phyloP scores from a whole-genome alignment of 306 rosid genomes.

The Luffa acutangula region DNA sequence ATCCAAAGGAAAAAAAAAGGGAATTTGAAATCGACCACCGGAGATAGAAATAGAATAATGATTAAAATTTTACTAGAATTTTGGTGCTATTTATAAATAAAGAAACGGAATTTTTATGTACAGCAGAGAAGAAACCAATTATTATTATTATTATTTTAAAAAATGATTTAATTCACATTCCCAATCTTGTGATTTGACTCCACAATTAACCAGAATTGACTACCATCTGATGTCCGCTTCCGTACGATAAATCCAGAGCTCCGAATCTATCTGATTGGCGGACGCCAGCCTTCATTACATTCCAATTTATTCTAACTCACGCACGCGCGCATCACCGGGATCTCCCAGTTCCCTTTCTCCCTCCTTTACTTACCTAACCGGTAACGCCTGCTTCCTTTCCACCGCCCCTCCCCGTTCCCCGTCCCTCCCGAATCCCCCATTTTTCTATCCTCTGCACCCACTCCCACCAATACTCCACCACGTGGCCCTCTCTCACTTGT shows the following conservation, averaged over 20 bases:
- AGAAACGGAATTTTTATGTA: too few relatives aligned
- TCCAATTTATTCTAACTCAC: neutral
- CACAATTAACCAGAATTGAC: constrained; percentile 11
- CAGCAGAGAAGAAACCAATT: neutral
- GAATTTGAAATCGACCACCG: too few relatives aligned
- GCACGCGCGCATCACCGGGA: constrained; percentile 4
- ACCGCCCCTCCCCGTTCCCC: neutral
- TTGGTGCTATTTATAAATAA: too few relatives aligned
- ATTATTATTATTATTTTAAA: too few relatives aligned
- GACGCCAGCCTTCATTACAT: constrained; percentile 6
- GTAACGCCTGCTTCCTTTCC: neutral
- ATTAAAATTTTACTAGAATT: too few relatives aligned
- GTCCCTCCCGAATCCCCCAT: neutral
- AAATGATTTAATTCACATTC: neutral
- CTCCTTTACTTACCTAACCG: constrained; percentile 9
- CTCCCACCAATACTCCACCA: neutral
- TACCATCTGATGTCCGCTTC: constrained; percentile 8
- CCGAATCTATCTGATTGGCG: constrained; percentile 13
- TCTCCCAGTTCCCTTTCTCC: constrained; percentile 4
- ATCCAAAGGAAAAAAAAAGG: too few relatives aligned
- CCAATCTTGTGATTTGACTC: constrained; percentile 3
- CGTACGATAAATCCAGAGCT: constrained; percentile 18
- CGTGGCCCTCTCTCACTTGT: neutral
- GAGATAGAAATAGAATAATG: too few relatives aligned
- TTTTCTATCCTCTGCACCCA: neutral